Base-by-base conservation (phyloP, 148 eudicot species). In the Dianthus caryophyllus region DNA sequence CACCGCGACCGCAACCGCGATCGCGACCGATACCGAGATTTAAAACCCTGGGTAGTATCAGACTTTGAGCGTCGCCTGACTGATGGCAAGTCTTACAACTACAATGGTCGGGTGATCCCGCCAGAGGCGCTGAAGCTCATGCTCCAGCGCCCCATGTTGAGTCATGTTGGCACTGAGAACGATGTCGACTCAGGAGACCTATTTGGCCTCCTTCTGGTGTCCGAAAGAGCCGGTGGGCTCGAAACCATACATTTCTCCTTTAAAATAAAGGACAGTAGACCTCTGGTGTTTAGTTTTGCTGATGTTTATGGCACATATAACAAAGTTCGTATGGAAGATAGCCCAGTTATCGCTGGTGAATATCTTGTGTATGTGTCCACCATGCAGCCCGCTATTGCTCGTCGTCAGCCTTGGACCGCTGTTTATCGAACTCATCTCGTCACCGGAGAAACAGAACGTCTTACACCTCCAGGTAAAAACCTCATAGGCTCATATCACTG, bases 371-470 rank as follows among this genome's bases (percentile, higher is more conserved):
- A 66, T 50, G 71, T 73, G 4, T 20, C 71, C 2, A 73, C 76
- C 2, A 73, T 16, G 51, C 60, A 73, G 2, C 41, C 25, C 9
- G 6, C 39, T 8, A 25, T 25, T 0, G 5, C 14, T 9, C 76
- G 76, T 38, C 71, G 71, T 21, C 71, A 73, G 13, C 76, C 76
- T 12, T 73, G 76, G 71, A 73, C 66, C 9, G 46, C 66, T 6
- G 66, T 73, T 38, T 73, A 73, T 26, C 48, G 44, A 41, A 73
- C 76, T 6, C 21, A 36, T 66, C 60, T 73, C 5, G 22, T 6
- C 6, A 66, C 71, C 1, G 61, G 66, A 0, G 24, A 2, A 26
- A 66, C 66, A 6, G 4, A 36, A 4, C 76, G 76, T 27, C 76
- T 73, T n/a, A 73, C 76, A 0, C 76, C 76, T 8, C 13, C 47